Evolutionary conservation across 257 asterid species (phyloP), one percentile per base, ranked within the genome.

Genomic region (Eucommia ulmoides): DNA sequence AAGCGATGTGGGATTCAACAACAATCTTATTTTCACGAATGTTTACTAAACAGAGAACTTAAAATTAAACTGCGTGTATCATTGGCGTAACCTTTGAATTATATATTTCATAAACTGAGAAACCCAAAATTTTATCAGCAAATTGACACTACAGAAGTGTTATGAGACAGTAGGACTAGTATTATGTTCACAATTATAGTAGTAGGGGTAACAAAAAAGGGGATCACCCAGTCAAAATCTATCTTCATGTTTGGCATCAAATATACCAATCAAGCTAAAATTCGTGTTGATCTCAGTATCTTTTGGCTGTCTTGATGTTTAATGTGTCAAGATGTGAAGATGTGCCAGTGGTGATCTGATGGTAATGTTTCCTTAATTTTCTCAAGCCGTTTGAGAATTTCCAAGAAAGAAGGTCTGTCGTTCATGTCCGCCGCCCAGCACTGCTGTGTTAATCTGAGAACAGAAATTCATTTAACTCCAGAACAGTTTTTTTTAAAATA

Each of bases 351-450:
- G 68, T 73, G 75, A 50, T 85, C 93, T 1, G 86, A 50, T 11
- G 81, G 68, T 52, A 74, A 16, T 6, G 9, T 25, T 6, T 73
- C 96, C 79, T 65, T 82, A 4, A 89, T 60, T 41, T 70, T 78
- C 24, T 85, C 98, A 18, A 89, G 91, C 56, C 60, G 69, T 80
- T 75, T 79, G 69, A 91, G 59, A 29, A 91, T 86, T 44, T 91
- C 89, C 78, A 86, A 59, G 79, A 91, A 91, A 1, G 94, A 49
- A 10, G 98, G 98, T 61, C 98, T 80, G 52, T 59, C 58, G 51
- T 72, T 79, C 93, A 77, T 83, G 62, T 91, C 95, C 15, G 82
- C 66, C 8, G 92, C 84, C 96, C 98, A 86, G 76, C 97, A 81
- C 41, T 60, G 65, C 60, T 66, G 81, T 16, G 76, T 75, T 71